Conservation (phyloP, 2,329 filamentous ascomycete species). For the Beauveria rudraprayagi region DNA sequence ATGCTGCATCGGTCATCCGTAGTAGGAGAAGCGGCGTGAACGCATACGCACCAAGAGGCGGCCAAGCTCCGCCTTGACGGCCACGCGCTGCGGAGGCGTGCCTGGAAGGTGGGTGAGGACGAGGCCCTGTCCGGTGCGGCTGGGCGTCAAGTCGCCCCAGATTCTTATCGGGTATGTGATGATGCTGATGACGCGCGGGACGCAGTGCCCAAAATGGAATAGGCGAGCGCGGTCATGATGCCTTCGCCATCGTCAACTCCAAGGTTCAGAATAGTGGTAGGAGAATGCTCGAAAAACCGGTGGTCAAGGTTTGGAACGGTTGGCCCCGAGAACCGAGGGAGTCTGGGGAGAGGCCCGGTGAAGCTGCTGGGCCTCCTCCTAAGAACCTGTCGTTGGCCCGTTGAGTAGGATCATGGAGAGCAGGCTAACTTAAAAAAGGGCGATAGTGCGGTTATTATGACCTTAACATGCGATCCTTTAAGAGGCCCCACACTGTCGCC, state of each 20-base stretch:
- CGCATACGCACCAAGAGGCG: neutral
- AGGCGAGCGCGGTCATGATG: neutral
- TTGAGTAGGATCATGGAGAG: neutral
- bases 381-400: neutral
- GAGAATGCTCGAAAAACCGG: neutral
- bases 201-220: neutral
- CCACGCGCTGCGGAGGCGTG: neutral
- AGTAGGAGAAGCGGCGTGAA: neutral
- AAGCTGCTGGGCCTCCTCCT: neutral
- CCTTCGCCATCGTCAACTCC: neutral
- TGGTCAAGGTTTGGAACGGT: neutral
- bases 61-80: neutral
- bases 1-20: neutral
- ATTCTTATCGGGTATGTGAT: neutral
- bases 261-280: neutral
- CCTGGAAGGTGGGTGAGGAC: constrained; percentile 1
- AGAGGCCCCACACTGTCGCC: too few relatives aligned
- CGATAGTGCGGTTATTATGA: neutral
- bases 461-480: neutral
- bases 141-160: neutral
- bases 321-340: neutral
- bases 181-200: neutral
- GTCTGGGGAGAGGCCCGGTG: neutral
- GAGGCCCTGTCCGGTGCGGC: neutral
- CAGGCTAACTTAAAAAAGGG: neutral